Base-by-base conservation (phyloP, 805 yeast genomes). In the Ogataea angusta region DNA sequence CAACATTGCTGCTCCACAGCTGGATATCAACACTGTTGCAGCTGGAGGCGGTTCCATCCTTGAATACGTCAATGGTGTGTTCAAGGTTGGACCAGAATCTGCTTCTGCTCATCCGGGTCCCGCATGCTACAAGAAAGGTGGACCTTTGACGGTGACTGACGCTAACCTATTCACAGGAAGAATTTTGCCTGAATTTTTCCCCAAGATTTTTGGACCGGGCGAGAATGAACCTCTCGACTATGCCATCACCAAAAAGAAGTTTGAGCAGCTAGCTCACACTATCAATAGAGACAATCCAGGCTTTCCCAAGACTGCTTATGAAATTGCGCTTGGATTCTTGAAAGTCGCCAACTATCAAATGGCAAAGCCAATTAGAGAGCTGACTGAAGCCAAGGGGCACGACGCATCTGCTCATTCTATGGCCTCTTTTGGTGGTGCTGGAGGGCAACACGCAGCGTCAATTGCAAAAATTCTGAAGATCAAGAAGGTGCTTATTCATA, bases 341-440 rank as follows among this genome's bases (percentile, higher is more conserved):
- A 73, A 80, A 40, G 93, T 86, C 7, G 95, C 95, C 1, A 82
- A 84, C 50, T 89, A 82, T 52, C 68, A 87, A 2, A 86, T 86
- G 95, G 84, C 90, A 13, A 74, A 89, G 42, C 93, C 95, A 3
- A 84, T 86, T 36, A 72, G 95, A 42, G 77, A 81, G 19, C 63
- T 86, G 40, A 85, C 95, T 0, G 95, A 85, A 54, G 83, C 89
- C 2, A 83, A 78, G 53, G 95, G 95, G 3, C 75, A 77, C 54
- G 71, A 73, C 35, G 75, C 78, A 0, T 59, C 82, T 7, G 67
- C 71, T 13, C 95, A 86, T 57, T 64, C 76, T 33, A 63, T 86
- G 46, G 91, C 86, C 2, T 72, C 88, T 4, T 85, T 86, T 61
- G 95, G 95, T 30, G 95, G 95, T 26, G 93, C 93, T 19, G 95